These are phyloP conservation scores for Didymella arachidicola DNA, from an alignment of 2,329 filamentous ascomycete species.

Conservation along the genomic window DNA sequence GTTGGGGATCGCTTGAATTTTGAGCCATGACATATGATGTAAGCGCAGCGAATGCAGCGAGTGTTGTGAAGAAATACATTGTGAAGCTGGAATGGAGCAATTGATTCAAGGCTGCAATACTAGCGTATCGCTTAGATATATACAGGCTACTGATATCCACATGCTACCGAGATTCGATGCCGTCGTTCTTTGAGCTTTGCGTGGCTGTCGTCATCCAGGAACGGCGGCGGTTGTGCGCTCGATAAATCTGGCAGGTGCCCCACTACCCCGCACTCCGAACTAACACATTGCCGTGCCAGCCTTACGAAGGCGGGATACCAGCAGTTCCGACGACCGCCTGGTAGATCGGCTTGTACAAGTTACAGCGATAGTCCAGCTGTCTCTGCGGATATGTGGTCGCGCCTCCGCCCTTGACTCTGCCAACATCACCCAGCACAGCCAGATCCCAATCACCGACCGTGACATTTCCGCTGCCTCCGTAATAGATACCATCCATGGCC, in stretches of 20 bases:
- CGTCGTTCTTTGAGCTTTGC: not conserved
- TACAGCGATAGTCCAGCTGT: constrained; percentile 26
- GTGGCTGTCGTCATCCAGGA: constrained; percentile 11
- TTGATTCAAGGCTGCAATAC: not conserved
- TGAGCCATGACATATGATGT: constrained; percentile 26
- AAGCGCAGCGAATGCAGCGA: constrained; percentile 17
- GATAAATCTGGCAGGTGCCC: not conserved
- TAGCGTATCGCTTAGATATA: constrained; percentile 11
- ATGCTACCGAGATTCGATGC: constrained; percentile 14
- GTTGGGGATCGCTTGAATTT: constrained; percentile 21
- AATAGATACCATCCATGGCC: constrained; percentile 16
- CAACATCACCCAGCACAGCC: constrained; percentile 31
- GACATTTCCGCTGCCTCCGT: constrained; percentile 7
- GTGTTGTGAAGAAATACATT: constrained; percentile 23
- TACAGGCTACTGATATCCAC: not conserved
- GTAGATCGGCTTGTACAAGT: constrained; percentile 25
- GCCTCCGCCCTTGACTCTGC: constrained; percentile 25
- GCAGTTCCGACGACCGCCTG: constrained; percentile 25
- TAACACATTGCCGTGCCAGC: not conserved
- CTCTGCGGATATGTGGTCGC: constrained; percentile 30
- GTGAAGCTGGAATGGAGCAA: not conserved
- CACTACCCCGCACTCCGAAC: constrained; percentile 19
- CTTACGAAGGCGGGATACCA: constrained; percentile 20
- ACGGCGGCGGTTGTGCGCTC: constrained; percentile 1
- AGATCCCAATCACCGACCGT: constrained; percentile 27